phyloP scores from a whole-genome alignment of 345 rosid species.

The Mercurialis annua region DNA sequence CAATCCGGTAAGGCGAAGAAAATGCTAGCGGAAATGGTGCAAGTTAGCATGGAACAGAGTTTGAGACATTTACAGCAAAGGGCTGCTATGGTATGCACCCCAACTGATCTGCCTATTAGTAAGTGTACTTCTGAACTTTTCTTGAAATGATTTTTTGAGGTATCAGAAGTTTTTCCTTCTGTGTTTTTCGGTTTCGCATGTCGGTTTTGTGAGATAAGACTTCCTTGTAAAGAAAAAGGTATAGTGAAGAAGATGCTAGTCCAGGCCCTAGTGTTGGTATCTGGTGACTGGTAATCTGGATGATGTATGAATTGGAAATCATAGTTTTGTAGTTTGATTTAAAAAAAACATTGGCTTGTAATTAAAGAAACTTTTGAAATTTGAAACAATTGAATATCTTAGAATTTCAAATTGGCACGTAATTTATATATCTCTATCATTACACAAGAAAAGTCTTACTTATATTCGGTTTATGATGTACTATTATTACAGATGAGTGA shows the following conservation, averaged over 20 bases:
- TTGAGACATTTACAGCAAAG: constrained; percentile 90
- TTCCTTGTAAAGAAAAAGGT: constrained; percentile 12
- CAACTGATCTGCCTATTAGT: constrained; percentile 56
- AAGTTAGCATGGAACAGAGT: constrained; percentile 98
- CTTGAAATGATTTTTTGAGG: constrained; percentile 34
- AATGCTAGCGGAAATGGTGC: constrained; percentile 97
- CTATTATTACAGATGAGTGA: no score
- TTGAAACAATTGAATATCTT: no score
- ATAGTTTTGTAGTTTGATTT: constrained; percentile 25
- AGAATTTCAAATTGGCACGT: no score
- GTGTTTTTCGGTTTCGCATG: neutral
- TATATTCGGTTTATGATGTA: no score
- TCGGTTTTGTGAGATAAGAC: constrained; percentile 23
- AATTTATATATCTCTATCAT: no score
- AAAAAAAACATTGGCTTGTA: constrained; percentile 28
- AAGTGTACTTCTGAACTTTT: constrained; percentile 51
- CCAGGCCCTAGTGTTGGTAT: constrained; percentile 66
- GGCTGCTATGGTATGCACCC: constrained; percentile 81
- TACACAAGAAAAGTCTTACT: no score
- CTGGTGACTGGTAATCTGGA: constrained; percentile 66
- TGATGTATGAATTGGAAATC: constrained; percentile 9
- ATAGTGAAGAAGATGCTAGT: constrained; percentile 59
- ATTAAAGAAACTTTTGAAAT: constrained; percentile 29
- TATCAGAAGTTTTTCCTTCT: neutral
- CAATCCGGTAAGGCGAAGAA: constrained; percentile 89